These are phyloP conservation scores for Neltuma alba DNA, from an alignment of 306 rosid species.

Conservation along the genomic window DNA sequence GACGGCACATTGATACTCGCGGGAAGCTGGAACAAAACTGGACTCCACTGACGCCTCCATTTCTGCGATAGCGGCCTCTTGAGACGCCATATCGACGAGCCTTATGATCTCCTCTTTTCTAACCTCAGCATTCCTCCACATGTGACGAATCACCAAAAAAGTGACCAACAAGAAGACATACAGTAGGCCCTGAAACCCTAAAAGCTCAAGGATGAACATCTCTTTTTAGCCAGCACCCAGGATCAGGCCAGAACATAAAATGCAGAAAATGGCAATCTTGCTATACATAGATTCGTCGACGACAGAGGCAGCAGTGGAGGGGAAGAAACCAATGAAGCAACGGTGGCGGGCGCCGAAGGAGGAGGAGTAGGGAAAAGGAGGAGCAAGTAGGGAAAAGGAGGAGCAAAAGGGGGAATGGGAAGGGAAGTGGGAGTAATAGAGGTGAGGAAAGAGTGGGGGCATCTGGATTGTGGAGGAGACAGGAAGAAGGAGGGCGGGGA, in stretches of 20 bases:
- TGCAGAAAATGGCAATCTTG: neutral
- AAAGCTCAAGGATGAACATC: neutral
- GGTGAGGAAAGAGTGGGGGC: neutral
- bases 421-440: neutral
- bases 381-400: neutral
- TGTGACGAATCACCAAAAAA: neutral
- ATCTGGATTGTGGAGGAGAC: neutral
- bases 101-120: conserved; percentile 8
- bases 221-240: conserved; percentile 3
- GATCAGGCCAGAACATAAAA: conserved; percentile 7
- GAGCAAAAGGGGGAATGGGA: neutral
- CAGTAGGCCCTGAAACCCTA: conserved; percentile 11
- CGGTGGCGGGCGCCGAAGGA: neutral
- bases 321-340: neutral
- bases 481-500: neutral
- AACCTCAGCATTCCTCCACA: conserved; percentile 6
- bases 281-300: conserved; percentile 8
- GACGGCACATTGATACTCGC: neutral
- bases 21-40: neutral
- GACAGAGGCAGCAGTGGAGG: neutral
- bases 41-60: neutral
- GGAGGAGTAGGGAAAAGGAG: too few species aligned
- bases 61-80: neutral
- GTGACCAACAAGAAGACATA: conserved; percentile 1
- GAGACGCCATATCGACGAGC: neutral